Base-by-base conservation (phyloP, 305 asterid species). In the Solanum hybrid region DNA sequence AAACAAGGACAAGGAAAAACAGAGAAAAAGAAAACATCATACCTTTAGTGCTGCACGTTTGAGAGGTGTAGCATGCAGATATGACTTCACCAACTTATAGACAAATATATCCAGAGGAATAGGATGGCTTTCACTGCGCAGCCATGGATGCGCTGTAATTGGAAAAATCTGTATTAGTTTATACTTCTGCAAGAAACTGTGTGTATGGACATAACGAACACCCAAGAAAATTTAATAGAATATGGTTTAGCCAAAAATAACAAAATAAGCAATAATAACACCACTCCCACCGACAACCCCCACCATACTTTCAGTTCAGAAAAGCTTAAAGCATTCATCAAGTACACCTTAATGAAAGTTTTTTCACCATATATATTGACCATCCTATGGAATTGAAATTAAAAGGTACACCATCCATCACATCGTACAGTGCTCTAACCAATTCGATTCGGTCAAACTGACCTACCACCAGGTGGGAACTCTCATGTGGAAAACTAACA, bases 11-110 rank as follows among this genome's bases (percentile, higher is more conserved):
- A 35, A 77, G 73, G 76, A 15, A 76, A 88, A 77, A 22, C 86
- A 42, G 69, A 35, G 42, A 31, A 45, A 31, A 88, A 14, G 72
- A 35, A 90, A 40, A 26, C 56, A 73, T 7, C 29, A 88, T 94
- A 97, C 99, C 98, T 94, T 95, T 11, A 96, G 91, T n/a, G 99
- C 98, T 36, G 98, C 97, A 88, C 98, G 98, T 90, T 95, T 97
- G 92, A 96, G 94, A 56, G 99, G 98, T 24, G 98, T 90, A 56
- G 98, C 98, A 86, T 94, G 96, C 14, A 96, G 89, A 92, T 96
- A 96, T 11, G 95, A 93, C 93, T 96, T 97, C 66, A 96, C 98
- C 90, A 96, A 88, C 94, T 96, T 97, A 92, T 93, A 97, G 88
- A 95, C 93, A 89, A 97, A 90, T 91, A 97, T 94, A 93, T 97